These are phyloP conservation scores for Delitschia confertaspora DNA, from an alignment of 495 filamentous ascomycete species.

Conservation along the genomic window DNA sequence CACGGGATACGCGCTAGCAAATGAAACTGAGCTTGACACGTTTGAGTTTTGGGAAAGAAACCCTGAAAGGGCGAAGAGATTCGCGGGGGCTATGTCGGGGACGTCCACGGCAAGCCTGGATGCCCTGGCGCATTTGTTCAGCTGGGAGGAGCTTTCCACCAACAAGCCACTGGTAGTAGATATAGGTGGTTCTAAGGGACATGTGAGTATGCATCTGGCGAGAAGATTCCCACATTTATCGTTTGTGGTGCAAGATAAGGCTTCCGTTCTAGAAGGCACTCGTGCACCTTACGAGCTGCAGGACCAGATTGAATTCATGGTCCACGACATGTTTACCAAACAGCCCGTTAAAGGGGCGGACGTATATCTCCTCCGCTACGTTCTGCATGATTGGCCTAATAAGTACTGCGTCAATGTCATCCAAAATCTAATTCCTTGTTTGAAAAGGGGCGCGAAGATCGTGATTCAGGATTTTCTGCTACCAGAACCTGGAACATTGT, in stretches of 20 bases:
- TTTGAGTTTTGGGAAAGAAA: constrained; percentile 21
- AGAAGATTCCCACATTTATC: constrained; percentile 39
- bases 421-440: neutral
- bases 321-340: constrained; percentile 48
- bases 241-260: constrained; percentile 52
- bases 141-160: neutral
- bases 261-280: constrained; percentile 39
- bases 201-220: constrained; percentile 44
- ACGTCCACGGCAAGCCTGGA: constrained; percentile 7
- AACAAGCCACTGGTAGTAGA: too few relatives aligned
- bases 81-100: constrained; percentile 44
- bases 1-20: constrained; percentile 4
- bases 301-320: constrained; percentile 38
- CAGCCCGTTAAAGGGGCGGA: constrained; percentile 47
- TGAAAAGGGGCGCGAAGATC: constrained; percentile 7
- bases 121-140: neutral
- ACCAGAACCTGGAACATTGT: constrained; percentile 6
- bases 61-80: constrained; percentile 33
- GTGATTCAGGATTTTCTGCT: constrained; percentile 6
- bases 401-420: constrained; percentile 6
- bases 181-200: constrained; percentile 48
- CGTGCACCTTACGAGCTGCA: constrained; percentile 36
- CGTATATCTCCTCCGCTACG: constrained; percentile 24
- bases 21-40: constrained; percentile 15
- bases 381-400: constrained; percentile 22